Base-by-base conservation (phyloP, 345 rosid species). In the Camelina neglecta region DNA sequence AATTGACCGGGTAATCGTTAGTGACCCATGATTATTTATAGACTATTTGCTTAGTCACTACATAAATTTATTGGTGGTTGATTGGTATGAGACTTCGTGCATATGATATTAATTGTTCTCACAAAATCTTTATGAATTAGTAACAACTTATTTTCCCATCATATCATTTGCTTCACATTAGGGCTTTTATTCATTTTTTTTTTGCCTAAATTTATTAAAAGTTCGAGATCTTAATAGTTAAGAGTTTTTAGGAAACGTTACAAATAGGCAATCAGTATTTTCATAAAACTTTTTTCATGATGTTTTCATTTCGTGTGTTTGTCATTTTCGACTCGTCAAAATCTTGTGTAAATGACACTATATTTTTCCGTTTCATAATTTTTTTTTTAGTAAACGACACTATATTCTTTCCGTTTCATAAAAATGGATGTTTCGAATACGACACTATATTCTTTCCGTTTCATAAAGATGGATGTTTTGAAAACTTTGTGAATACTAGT, bases 271-370 rank as follows among this genome's bases (percentile, higher is more conserved):
- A 31, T 31, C 4, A 8, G 5, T 59, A 50, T 65, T 67, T 24
- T 1, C 18, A 11, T 18, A 18, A 50, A 75, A 39, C 3, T 8
- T 11, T 45, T 51, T n/a, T 75, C 56, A 31, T 15, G 48, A 15
- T 6, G 3, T 67, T 38, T 44, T 50, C 2, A 8, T 60, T 67
- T 26, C 7, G 29, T 18, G 18, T 3, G 29, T 51, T 68, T 68
- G 63, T 50, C 16, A 42, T 75, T 60, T 60, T 60, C 11, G 47
- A 68, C 1, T 67, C 39, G 57, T n/a, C 63, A 60, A 67, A 47
- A 49, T 50, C 0, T 58, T 26, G 13, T 56, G 2, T 75, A 49
- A 58, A 48, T 1, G 21, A 47, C 38, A 35, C 38, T 35, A 35
- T 4, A 29, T 35, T 35, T 8, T 35, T 35, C 38, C 0, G 8